Conservation (phyloP, 2,329 filamentous ascomycete species). For the Aspergillus ibericus region DNA sequence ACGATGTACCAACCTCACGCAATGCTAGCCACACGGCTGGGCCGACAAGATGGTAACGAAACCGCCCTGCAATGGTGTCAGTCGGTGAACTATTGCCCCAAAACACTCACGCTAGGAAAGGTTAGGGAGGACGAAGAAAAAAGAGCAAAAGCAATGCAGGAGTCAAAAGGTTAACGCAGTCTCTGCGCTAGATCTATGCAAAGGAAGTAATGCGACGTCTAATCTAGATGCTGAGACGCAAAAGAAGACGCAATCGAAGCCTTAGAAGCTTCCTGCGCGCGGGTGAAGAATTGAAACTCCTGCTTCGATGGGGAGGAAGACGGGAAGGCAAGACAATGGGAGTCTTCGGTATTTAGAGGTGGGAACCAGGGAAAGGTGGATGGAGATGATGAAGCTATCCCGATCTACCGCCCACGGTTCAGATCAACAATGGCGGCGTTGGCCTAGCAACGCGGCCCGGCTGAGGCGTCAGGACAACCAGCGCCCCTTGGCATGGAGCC, state of each 20-base stretch:
- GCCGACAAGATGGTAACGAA: constrained; percentile 32
- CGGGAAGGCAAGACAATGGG: constrained; percentile 21
- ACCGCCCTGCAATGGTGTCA: constrained; percentile 61
- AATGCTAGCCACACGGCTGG: constrained; percentile 73
- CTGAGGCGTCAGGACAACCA: constrained; percentile 35
- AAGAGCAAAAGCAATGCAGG: constrained; percentile 5
- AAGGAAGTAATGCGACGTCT: constrained; percentile 6
- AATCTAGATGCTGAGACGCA: constrained; percentile 10
- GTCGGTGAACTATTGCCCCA: constrained; percentile 47
- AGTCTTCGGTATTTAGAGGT: constrained; percentile 31
- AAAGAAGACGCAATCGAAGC: constrained; percentile 6
- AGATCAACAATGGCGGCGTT: constrained; percentile 42
- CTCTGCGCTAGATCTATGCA: constrained; percentile 17
- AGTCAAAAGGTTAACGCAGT: constrained; percentile 10
- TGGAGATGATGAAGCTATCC: constrained; percentile 29
- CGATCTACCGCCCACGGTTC: constrained; percentile 36
- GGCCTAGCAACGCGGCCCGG: constrained; percentile 36
- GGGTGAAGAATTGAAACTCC: constrained; percentile 12
- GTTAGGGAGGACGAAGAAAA: constrained; percentile 9
- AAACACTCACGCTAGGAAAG: constrained; percentile 24
- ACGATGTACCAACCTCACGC: constrained; percentile 64
- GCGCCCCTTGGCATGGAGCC: constrained; percentile 23
- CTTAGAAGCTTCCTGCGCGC: constrained; percentile 4
- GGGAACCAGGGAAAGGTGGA: constrained; percentile 31
- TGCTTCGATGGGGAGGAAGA: constrained; percentile 15